Base-by-base conservation (phyloP, 306 rosid genomes). In the Betula pendula region DNA sequence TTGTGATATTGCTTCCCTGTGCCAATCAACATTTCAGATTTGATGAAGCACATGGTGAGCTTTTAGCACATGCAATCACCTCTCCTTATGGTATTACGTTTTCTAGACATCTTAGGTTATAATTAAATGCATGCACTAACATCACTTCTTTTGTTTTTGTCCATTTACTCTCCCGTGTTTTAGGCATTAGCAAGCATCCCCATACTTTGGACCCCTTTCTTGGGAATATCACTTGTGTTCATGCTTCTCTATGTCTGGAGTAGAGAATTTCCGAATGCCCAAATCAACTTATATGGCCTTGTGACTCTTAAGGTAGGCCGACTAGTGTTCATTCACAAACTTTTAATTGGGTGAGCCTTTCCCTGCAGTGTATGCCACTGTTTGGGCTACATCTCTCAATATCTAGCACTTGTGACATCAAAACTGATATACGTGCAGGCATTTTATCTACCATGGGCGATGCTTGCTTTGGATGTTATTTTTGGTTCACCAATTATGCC, bases 191-290 rank as follows among this genome's bases (percentile, higher is more conserved):
- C 98, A 10, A 85, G 81, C 71, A 88, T 96, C 77, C 99, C 97
- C 67, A 24, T 86, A 35, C 84, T 96, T 31, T 58, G 60, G 85
- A 74, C 90, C 68, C 81, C 88, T 24, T 87, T 88, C 79, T 78
- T 96, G 71, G 98, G 92, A 80, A 50, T 91, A 81, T 90, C 99
- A 48, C 94, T 96, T 58, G 99, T 96, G 75, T 91, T 89, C 82
- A 96, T 96, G 97, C 98, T 96, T 76, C 82, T 96, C 66, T 92
- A 96, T 52, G 83, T 96, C 19, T 96, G 99, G 99, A 92, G 99
- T 85, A 90, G 99, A 88, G 98, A 96, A 83, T 96, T 88, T 81
- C 99, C 98, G 27, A 96, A 79, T 74, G 97, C 97, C 49, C 90
- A 77, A 75, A 84, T 96, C 88, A 96, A 82, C 83, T 66, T 96